Evolutionary conservation across 805 yeast species (phyloP).

Genomic region (Kuraishia borneana): DNA sequence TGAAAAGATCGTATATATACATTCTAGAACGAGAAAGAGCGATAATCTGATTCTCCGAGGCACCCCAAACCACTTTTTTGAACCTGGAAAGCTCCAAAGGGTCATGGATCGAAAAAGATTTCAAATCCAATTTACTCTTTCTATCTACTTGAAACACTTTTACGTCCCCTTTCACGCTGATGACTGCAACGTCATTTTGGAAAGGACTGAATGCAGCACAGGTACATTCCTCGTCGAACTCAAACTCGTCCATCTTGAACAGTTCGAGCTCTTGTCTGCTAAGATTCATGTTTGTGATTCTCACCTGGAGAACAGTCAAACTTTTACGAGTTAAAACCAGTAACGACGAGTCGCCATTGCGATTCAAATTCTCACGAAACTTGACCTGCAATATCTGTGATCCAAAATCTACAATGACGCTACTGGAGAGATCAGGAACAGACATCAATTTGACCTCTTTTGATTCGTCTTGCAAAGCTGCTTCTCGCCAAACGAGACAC

Average conservation of each 20-base stretch:
- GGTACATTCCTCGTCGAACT: not conserved
- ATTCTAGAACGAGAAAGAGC: constrained; percentile 33
- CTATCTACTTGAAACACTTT: constrained; percentile 12
- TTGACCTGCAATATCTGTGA: not conserved
- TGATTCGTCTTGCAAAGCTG: not conserved
- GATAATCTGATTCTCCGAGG: constrained; percentile 16
- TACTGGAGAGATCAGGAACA: not conserved
- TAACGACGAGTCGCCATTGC: not conserved
- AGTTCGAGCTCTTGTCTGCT: not conserved
- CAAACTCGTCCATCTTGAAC: not conserved
- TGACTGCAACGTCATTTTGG: constrained; percentile 5
- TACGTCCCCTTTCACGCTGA: constrained; percentile 8
- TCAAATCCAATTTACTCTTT: not conserved
- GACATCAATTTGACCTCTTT: not conserved
- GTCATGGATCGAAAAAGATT: constrained; percentile 21
- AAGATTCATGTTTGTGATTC: not conserved
- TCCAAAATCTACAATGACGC: not conserved
- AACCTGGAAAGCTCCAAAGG: constrained; percentile 44
- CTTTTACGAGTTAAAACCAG: not conserved
- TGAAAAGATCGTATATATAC: constrained; percentile 17
- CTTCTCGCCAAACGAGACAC: not conserved
- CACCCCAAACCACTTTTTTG: constrained; percentile 39
- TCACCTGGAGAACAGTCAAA: not conserved
- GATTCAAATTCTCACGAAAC: not conserved
- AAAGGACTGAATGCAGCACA: not conserved